Percentiles rank a stretch among this genome's conserved stretches.
These are phyloP conservation scores for Fusarium scirpi DNA, from an alignment of 2,329 filamentous ascomycete species.

Conservation along the genomic window DNA sequence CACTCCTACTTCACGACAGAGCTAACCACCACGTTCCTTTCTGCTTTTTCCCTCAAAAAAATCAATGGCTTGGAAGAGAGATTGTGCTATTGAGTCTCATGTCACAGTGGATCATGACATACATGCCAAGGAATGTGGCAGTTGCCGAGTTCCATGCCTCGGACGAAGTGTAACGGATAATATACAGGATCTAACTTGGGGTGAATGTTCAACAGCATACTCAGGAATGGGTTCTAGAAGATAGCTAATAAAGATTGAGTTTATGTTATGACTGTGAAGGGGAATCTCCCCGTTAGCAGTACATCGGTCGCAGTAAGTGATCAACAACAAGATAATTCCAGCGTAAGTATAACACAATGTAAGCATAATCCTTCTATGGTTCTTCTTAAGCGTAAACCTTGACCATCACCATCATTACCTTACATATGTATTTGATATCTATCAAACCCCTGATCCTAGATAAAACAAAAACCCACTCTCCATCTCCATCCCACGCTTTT, in stretches of 20 bases:
- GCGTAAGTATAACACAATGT: background rate
- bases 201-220: background rate
- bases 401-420: background rate
- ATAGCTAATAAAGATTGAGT: background rate
- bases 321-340: background rate
- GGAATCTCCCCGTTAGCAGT: constrained; percentile 8
- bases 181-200: background rate
- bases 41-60: background rate
- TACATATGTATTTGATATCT: background rate
- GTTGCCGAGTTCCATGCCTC: constrained; percentile 33
- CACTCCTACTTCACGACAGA: constrained; percentile 31
- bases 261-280: background rate
- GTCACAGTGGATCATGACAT: constrained; percentile 17
- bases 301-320: background rate
- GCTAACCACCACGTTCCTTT: constrained; percentile 11
- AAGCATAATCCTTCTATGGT: background rate
- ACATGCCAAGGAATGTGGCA: constrained; percentile 33
- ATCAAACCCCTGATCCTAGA: constrained; percentile 13
- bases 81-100: constrained; percentile 2
- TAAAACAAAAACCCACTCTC: constrained; percentile 7
- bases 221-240: background rate
- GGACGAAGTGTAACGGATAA: constrained; percentile 1
- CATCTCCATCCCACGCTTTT: constrained; percentile 21
- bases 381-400: background rate
- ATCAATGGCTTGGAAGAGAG: background rate